Conservation (phyloP, 2,329 filamentous ascomycete genomes). For the Neofusicoccum laricinum region DNA sequence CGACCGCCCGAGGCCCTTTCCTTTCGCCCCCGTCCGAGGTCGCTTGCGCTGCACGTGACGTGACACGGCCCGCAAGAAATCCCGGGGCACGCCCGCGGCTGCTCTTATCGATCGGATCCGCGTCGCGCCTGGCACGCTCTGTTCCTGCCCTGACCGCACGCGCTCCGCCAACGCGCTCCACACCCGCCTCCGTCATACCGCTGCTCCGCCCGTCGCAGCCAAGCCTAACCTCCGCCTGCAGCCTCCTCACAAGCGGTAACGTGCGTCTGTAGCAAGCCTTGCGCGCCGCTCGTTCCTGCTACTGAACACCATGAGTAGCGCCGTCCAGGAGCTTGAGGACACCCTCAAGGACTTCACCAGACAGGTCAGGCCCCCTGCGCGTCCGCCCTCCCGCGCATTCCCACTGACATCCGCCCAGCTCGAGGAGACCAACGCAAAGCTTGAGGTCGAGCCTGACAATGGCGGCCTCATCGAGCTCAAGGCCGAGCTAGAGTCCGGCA, state of each 20-base stretch:
- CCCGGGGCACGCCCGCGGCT: neutral
- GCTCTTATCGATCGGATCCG: constrained; percentile 11
- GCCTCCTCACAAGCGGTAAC: constrained; percentile 13
- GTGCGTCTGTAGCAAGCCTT: constrained; percentile 12
- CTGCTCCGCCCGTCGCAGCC: neutral
- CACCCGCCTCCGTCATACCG: neutral
- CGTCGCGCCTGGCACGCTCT: constrained; percentile 4
- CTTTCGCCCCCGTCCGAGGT: neutral
- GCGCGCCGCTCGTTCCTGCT: neutral
- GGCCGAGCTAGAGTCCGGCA: constrained; percentile 76
- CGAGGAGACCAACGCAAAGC: constrained; percentile 70
- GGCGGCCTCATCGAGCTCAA: constrained; percentile 73
- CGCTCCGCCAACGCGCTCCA: neutral
- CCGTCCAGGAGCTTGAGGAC: constrained; percentile 8
- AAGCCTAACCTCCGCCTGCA: neutral
- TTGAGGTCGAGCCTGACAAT: constrained; percentile 78
- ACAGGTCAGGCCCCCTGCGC: neutral
- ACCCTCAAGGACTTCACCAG: constrained; percentile 11
- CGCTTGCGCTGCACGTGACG: neutral
- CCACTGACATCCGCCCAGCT: constrained; percentile 51
- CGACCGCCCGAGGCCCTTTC: too few species aligned
- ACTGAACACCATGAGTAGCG: constrained; percentile 19
- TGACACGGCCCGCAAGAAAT: neutral
- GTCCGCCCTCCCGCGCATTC: neutral
- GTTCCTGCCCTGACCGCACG: constrained; percentile 8